Percentiles rank a stretch among this genome's conserved stretches.
These are phyloP conservation scores for Hypoxylon rickii DNA, from an alignment of 495 filamentous ascomycete genomes.

Conservation along the genomic window DNA sequence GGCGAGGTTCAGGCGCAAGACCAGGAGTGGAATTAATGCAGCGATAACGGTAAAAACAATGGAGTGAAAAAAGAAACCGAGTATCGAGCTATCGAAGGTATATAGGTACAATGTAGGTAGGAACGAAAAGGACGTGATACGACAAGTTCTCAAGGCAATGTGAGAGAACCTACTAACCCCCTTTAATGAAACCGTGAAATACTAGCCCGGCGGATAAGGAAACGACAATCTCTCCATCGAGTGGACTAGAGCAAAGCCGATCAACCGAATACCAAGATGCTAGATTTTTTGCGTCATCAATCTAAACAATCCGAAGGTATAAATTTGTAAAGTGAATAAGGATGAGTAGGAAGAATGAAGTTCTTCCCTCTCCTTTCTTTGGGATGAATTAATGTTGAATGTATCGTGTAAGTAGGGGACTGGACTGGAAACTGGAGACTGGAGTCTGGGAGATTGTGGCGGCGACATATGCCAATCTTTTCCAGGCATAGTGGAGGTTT, in stretches of 20 bases:
- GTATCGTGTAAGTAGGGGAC: too few species aligned
- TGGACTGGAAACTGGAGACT: constrained; percentile 4
- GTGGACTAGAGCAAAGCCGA: constrained; percentile 6
- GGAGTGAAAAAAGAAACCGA: neutral
- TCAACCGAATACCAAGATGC: constrained; percentile 14
- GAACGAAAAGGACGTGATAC: constrained; percentile 2
- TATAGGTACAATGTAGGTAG: neutral
- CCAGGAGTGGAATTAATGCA: neutral
- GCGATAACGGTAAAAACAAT: neutral
- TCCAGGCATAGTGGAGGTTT: too few species aligned
- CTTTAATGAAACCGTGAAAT: constrained; percentile 26
- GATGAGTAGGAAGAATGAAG: too few species aligned
- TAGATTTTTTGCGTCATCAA: constrained; percentile 6
- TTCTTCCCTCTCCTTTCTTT: too few species aligned
- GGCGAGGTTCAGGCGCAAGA: neutral
- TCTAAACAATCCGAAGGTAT: neutral
- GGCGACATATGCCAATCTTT: constrained; percentile 17
- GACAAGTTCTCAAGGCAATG: constrained; percentile 28
- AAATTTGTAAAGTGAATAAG: neutral
- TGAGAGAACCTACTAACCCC: constrained; percentile 27
- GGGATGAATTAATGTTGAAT: too few species aligned
- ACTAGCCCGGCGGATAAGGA: constrained; percentile 19
- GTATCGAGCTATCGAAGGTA: neutral
- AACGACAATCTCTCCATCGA: constrained; percentile 10
- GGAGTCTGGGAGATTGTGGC: constrained; percentile 12